Percentiles rank a stretch among this genome's conserved stretches.
These are phyloP conservation scores for Achaetomiella virescens DNA, from an alignment of 495 filamentous ascomycete species.

Conservation along the genomic window DNA sequence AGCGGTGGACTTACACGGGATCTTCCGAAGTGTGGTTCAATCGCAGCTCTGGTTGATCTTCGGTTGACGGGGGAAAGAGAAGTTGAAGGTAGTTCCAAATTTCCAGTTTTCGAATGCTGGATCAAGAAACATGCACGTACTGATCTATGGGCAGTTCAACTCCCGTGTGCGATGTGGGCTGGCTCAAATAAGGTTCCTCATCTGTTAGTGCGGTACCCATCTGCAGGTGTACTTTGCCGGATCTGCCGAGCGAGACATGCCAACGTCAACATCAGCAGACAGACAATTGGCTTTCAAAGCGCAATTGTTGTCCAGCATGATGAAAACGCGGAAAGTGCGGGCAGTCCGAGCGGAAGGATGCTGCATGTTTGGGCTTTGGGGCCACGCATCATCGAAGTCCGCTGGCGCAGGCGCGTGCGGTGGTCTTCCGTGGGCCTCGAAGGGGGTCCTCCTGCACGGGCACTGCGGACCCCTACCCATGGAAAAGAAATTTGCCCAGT, in stretches of 20 bases:
- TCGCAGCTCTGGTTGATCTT: too few species aligned
- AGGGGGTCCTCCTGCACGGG: slow-evolving; percentile 9
- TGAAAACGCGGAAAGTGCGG: background rate
- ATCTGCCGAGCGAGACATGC: background rate
- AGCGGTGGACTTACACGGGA: slow-evolving; percentile 1
- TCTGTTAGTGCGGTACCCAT: slow-evolving; percentile 24
- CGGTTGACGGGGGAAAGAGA: too few species aligned
- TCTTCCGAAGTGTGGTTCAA: too few species aligned
- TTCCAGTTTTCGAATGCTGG: too few species aligned
- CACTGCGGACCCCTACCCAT: slow-evolving; percentile 29
- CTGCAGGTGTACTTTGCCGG: background rate
- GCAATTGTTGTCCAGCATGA: background rate
- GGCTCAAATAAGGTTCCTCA: slow-evolving; percentile 9
- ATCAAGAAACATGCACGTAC: background rate
- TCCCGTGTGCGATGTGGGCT: background rate
- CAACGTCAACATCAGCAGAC: slow-evolving; percentile 4
- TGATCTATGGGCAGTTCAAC: background rate
- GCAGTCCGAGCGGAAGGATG: background rate
- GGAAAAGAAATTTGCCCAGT: slow-evolving; percentile 19
- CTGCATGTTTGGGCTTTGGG: background rate
- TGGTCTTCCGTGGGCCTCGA: slow-evolving; percentile 16
- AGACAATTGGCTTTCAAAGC: background rate
- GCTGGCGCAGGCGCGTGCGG: slow-evolving; percentile 3
- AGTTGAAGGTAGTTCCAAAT: too few species aligned
- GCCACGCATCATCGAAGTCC: background rate